phyloP scores from a whole-genome alignment of 2,329 filamentous ascomycete genomes.

The Albifimbria verrucaria region DNA sequence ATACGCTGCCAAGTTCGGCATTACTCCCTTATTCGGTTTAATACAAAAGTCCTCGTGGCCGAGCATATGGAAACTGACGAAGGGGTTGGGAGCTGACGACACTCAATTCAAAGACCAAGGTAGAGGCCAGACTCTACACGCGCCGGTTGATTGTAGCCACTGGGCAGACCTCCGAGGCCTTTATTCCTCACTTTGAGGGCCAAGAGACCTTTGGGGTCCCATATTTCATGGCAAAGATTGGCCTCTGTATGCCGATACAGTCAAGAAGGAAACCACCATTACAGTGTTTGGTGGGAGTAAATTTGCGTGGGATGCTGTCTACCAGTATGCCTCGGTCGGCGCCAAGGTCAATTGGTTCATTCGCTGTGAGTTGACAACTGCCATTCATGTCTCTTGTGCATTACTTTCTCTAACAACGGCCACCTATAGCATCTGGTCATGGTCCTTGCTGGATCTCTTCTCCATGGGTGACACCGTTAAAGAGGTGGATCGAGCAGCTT shows the following conservation, averaged over 20 bases:
- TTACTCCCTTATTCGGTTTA: slow-evolving; percentile 37
- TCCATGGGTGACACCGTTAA: slow-evolving; percentile 63
- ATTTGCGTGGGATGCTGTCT: slow-evolving; percentile 63
- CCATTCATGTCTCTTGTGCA: background rate
- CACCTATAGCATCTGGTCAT: slow-evolving; percentile 41
- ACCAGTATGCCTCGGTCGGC: slow-evolving; percentile 54
- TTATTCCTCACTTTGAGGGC: slow-evolving; percentile 43
- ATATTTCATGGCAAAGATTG: slow-evolving; percentile 51
- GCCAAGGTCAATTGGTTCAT: slow-evolving; percentile 59
- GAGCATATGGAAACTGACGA: slow-evolving; percentile 32
- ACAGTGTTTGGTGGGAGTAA: slow-evolving; percentile 63
- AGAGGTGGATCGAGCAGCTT: slow-evolving; percentile 65
- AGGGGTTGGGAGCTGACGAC: slow-evolving; percentile 36
- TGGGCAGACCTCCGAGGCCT: slow-evolving; percentile 47
- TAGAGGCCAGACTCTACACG: slow-evolving; percentile 29
- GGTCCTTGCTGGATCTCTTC: slow-evolving; percentile 59
- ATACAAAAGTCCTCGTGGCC: slow-evolving; percentile 36
- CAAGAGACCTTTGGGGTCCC: slow-evolving; percentile 41
- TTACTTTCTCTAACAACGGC: background rate
- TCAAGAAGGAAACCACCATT: slow-evolving; percentile 39
- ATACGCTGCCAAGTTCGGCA: slow-evolving; percentile 40
- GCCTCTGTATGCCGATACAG: slow-evolving; percentile 31
- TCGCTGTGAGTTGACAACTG: slow-evolving; percentile 33
- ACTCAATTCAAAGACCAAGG: slow-evolving; percentile 8
- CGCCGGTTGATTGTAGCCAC: slow-evolving; percentile 52